Evolutionary conservation across 2,329 filamentous ascomycete species (phyloP).

Genomic region (Neoarthrinium moseri): DNA sequence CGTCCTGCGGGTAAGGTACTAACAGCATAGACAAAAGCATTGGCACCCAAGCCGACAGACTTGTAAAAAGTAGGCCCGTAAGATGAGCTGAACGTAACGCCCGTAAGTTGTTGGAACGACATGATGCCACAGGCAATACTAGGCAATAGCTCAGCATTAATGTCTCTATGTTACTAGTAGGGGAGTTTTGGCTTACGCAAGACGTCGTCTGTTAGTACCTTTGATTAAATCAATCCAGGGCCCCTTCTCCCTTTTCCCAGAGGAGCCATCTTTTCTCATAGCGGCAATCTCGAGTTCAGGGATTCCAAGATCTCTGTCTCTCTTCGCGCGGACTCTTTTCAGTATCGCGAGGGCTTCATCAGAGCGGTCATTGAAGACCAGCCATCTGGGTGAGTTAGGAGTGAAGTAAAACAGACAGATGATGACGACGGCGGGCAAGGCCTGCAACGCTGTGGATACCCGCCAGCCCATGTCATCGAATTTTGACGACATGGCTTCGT

Average conservation of each 20-base stretch:
- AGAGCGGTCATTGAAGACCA: slow-evolving; percentile 6
- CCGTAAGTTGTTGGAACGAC: slow-evolving; percentile 10
- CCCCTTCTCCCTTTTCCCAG: slow-evolving; percentile 4
- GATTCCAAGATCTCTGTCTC: slow-evolving; percentile 6
- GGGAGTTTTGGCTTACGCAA: neutral
- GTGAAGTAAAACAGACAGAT: slow-evolving; percentile 6
- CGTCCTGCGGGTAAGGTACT: no score
- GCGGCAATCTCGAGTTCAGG: slow-evolving; percentile 13
- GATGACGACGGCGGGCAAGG: slow-evolving; percentile 14
- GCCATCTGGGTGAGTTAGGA: slow-evolving; percentile 7
- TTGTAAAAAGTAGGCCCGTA: slow-evolving; percentile 13
- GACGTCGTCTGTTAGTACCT: neutral
- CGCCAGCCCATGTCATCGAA: slow-evolving; percentile 14
- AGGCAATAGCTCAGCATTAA: neutral
- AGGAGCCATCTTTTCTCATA: slow-evolving; percentile 7
- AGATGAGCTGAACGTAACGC: slow-evolving; percentile 7
- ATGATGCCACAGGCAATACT: slow-evolving; percentile 10
- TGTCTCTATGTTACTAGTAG: neutral
- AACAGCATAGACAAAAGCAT: slow-evolving; percentile 9
- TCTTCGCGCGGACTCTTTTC: neutral
- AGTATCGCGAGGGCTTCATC: slow-evolving; percentile 2
- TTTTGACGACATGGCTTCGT: slow-evolving; percentile 15
- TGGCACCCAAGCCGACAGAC: slow-evolving; percentile 6
- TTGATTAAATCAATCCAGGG: slow-evolving; percentile 8
- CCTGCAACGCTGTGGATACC: slow-evolving; percentile 14